Conservation (phyloP, 371 early-diverging fungal species). For the Gilbertella persicaria region DNA sequence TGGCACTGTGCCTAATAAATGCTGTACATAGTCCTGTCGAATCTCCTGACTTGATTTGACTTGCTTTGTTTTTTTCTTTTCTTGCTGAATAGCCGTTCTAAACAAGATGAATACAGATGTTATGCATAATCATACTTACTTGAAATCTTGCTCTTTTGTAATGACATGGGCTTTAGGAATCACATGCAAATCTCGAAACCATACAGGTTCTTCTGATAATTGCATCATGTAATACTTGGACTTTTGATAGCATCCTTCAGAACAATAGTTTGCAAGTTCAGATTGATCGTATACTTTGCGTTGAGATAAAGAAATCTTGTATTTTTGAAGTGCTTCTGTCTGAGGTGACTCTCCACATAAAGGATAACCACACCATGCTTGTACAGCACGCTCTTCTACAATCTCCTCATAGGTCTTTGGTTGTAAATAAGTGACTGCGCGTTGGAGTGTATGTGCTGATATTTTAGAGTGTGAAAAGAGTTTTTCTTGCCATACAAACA, state of each 20-base stretch:
- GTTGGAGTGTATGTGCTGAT: conserved; percentile 14
- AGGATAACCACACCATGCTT: conserved; percentile 72
- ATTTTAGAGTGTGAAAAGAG: conserved; percentile 41
- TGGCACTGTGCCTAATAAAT: conserved; percentile 33
- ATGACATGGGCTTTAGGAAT: conserved; percentile 30
- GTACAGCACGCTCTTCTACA: conserved; percentile 66
- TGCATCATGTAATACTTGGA: conserved; percentile 63
- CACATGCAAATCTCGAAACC: conserved; percentile 38
- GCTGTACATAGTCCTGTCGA: conserved; percentile 40
- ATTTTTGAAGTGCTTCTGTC: conserved; percentile 38
- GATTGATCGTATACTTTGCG: conserved; percentile 71
- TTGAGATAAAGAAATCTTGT: conserved; percentile 58
- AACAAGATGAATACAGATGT: background rate
- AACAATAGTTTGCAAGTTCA: conserved; percentile 62
- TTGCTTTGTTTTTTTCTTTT: conserved; percentile 12
- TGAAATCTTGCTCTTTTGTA: conserved; percentile 28
- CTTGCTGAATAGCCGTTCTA: conserved; percentile 34
- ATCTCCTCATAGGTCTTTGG: conserved; percentile 63
- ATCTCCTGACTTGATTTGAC: conserved; percentile 21
- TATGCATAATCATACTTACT: conserved; percentile 32
- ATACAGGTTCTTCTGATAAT: conserved; percentile 68
- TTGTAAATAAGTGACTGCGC: conserved; percentile 41
- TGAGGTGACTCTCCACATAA: conserved; percentile 45
- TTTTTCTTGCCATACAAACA: conserved; percentile 62
- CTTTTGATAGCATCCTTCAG: conserved; percentile 60